These are phyloP conservation scores for Striga hermonthica DNA, from an alignment of 305 asterid species.

Conservation along the genomic window DNA sequence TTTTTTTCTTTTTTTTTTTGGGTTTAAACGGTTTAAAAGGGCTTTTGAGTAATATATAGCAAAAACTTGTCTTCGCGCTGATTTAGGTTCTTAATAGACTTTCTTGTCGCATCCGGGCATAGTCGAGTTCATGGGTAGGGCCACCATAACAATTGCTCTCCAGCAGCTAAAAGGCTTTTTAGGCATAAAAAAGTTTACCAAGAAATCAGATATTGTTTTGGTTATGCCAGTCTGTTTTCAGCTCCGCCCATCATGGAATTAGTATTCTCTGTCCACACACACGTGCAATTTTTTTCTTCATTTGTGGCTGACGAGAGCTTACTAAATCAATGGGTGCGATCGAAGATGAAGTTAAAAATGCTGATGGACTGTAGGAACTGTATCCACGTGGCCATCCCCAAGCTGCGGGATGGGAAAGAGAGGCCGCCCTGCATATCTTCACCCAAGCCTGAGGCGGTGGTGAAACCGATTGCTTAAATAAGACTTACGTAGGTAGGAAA, in stretches of 20 bases:
- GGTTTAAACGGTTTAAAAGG: not conserved
- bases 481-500: too few species aligned
- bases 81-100: conserved; percentile 79
- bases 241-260: conserved; percentile 63
- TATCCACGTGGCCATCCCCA: too few species aligned
- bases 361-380: too few species aligned
- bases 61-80: conserved; percentile 17
- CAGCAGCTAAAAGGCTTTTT: conserved; percentile 77
- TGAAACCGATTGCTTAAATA: too few species aligned
- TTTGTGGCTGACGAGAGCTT: too few species aligned
- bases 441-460: too few species aligned
- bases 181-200: conserved; percentile 63
- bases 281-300: too few species aligned
- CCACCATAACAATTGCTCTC: conserved; percentile 81
- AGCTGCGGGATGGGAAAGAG: too few species aligned
- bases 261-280: not conserved
- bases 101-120: conserved; percentile 81
- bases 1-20: not conserved
- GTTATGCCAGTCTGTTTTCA: conserved; percentile 58
- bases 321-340: too few species aligned
- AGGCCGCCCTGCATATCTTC: too few species aligned
- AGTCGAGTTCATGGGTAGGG: conserved; percentile 87
- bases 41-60: too few species aligned
- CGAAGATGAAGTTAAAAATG: too few species aligned
- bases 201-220: conserved; percentile 58